Conservation (phyloP, 164 flowering plant genomes). For the Macadamia integrifolia region DNA sequence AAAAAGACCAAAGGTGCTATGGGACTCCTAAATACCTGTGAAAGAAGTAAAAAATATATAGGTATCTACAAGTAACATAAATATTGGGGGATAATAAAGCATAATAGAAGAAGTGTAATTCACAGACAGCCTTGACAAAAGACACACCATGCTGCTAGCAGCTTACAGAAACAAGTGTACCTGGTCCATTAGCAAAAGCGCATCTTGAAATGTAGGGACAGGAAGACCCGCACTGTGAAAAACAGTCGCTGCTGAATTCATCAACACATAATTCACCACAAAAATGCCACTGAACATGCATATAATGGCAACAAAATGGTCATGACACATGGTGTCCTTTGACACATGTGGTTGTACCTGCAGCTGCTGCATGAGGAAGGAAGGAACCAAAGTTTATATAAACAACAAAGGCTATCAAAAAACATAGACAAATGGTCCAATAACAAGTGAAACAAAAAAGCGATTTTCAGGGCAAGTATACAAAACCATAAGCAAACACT, state of each 20-base stretch:
- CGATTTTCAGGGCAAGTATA: too few relatives aligned
- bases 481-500: too few relatives aligned
- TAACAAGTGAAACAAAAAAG: too few relatives aligned
- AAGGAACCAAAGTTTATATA: background rate
- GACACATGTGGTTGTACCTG: constrained; percentile 33
- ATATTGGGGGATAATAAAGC: background rate
- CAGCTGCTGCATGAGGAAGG: constrained; percentile 12
- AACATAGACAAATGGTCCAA: too few relatives aligned
- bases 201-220: constrained; percentile 76
- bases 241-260: constrained; percentile 75
- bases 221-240: constrained; percentile 67
- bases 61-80: background rate
- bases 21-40: constrained; percentile 68
- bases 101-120: background rate
- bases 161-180: constrained; percentile 22
- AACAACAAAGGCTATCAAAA: background rate
- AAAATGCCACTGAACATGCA: constrained; percentile 72
- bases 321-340: constrained; percentile 47
- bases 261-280: constrained; percentile 65
- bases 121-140: background rate
- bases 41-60: constrained; percentile 6
- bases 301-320: constrained; percentile 68
- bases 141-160: background rate
- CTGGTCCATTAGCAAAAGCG: constrained; percentile 77
- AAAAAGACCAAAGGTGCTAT: constrained; percentile 47